Conservation (phyloP, 768 basidiomycete genomes). For the Leccinum aurantiacum region DNA sequence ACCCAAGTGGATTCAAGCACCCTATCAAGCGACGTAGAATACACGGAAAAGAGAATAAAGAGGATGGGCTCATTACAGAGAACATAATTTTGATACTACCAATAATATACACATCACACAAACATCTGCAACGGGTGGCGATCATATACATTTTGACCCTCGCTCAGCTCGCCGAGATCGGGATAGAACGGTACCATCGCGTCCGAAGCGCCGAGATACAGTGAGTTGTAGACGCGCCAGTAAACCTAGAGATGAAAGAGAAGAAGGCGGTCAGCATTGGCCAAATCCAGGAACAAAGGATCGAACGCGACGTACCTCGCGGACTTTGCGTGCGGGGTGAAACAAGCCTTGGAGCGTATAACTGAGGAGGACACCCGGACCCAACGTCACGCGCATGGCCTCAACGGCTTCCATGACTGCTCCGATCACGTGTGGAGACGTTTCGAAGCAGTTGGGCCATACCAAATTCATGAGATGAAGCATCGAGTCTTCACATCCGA, state of each 20-base stretch:
- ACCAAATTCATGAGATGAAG: slow-evolving; percentile 97
- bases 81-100: slow-evolving; percentile 6
- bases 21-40: background rate
- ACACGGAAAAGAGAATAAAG: background rate
- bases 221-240: slow-evolving; percentile 93
- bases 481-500: slow-evolving; percentile 98
- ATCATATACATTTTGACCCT: slow-evolving; percentile 88
- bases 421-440: slow-evolving; percentile 96
- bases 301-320: slow-evolving; percentile 64
- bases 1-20: background rate
- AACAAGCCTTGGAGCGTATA: slow-evolving; percentile 94
- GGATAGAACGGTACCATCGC: slow-evolving; percentile 96
- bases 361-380: slow-evolving; percentile 88
- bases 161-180: slow-evolving; percentile 84
- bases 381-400: slow-evolving; percentile 94
- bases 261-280: slow-evolving; percentile 2
- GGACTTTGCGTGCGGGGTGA: slow-evolving; percentile 95
- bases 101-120: slow-evolving; percentile 46
- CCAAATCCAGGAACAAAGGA: background rate
- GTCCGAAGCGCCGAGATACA: slow-evolving; percentile 89
- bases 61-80: background rate
- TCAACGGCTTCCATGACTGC: slow-evolving; percentile 98
- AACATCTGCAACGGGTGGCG: slow-evolving; percentile 83
- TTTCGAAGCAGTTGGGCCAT: slow-evolving; percentile 99
- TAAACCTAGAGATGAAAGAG: slow-evolving; percentile 49